Conservation (phyloP, 805 yeast genomes). For the Ogataea dorogensis region DNA sequence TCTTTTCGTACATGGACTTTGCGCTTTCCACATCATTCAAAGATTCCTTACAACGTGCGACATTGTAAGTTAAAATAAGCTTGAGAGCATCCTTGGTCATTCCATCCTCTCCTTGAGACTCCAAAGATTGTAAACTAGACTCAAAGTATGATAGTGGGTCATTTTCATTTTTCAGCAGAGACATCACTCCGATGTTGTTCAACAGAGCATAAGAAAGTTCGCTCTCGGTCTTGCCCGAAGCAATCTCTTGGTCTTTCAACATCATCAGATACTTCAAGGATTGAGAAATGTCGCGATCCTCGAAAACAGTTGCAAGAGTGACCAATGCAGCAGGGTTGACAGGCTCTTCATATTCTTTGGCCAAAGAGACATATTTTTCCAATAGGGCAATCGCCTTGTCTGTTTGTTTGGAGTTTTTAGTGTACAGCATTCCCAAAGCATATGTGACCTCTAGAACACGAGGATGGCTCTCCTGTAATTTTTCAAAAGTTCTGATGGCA, state of each 20-base stretch:
- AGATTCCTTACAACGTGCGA: conserved; percentile 63
- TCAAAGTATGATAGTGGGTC: conserved; percentile 57
- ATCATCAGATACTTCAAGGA: conserved; percentile 56
- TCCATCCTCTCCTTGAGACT: conserved; percentile 22
- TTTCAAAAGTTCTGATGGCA: conserved; percentile 82
- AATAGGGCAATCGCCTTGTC: conserved; percentile 61
- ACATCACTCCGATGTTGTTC: conserved; percentile 84
- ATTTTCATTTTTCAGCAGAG: conserved; percentile 49
- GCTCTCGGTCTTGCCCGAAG: conserved; percentile 38
- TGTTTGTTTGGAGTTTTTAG: conserved; percentile 38
- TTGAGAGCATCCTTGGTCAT: conserved; percentile 27
- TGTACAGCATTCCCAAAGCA: conserved; percentile 72
- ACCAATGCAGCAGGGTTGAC: conserved; percentile 63
- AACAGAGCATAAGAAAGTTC: conserved; percentile 57
- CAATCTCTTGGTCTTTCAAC: conserved; percentile 47
- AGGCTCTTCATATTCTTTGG: conserved; percentile 57
- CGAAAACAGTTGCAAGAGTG: conserved; percentile 67
- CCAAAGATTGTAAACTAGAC: conserved; percentile 39
- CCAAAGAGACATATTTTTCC: conserved; percentile 67
- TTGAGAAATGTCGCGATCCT: conserved; percentile 60
- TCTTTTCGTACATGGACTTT: conserved; percentile 46
- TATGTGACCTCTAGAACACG: conserved; percentile 72
- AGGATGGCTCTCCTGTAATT: conserved; percentile 60
- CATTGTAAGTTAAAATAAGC: conserved; percentile 61
- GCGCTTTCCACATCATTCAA: conserved; percentile 30